Conservation (phyloP, 352 stramenopile genomes). For the Phytophthora nicotianae region DNA sequence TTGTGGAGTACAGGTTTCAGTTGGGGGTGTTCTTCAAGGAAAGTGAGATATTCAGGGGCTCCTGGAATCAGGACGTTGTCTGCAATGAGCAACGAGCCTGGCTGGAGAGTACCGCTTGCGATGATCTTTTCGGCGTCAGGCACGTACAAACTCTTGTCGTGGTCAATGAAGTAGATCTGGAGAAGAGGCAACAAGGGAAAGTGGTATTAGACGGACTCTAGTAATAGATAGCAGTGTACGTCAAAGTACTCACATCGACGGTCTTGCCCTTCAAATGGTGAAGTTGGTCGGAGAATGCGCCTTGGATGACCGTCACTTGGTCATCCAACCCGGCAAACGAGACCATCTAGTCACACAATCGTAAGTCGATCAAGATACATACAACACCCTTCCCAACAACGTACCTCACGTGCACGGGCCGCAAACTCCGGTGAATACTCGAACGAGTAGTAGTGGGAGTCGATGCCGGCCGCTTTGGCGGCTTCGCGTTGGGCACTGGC, state of each 20-base stretch:
- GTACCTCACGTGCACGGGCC: slow-evolving; percentile 21
- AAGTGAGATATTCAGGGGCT: slow-evolving; percentile 45
- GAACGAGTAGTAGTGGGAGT: slow-evolving; percentile 36
- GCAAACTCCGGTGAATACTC: slow-evolving; percentile 31
- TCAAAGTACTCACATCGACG: slow-evolving; percentile 32
- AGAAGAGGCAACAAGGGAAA: too few relatives aligned
- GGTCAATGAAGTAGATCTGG: too few relatives aligned
- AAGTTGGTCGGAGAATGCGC: slow-evolving; percentile 28
- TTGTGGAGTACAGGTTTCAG: slow-evolving; percentile 18
- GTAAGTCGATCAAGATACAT: not conserved
- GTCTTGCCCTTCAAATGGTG: slow-evolving; percentile 20
- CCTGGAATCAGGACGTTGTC: slow-evolving; percentile 53
- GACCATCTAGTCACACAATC: slow-evolving; percentile 20
- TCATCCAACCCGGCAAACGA: slow-evolving; percentile 24
- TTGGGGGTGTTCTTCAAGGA: slow-evolving; percentile 28
- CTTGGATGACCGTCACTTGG: slow-evolving; percentile 33
- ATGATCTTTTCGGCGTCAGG: too few relatives aligned
- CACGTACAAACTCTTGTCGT: too few relatives aligned
- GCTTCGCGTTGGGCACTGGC: slow-evolving; percentile 14
- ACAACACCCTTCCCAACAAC: not conserved
- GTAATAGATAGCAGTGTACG: too few relatives aligned
- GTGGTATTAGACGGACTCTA: too few relatives aligned
- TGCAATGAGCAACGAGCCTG: slow-evolving; percentile 39
- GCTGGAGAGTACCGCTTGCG: too few relatives aligned
- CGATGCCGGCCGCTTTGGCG: slow-evolving; percentile 12